Evolutionary conservation across 1,284 basidiomycete genomes (phyloP).

Genomic region (Trichosporon sp.): DNA sequence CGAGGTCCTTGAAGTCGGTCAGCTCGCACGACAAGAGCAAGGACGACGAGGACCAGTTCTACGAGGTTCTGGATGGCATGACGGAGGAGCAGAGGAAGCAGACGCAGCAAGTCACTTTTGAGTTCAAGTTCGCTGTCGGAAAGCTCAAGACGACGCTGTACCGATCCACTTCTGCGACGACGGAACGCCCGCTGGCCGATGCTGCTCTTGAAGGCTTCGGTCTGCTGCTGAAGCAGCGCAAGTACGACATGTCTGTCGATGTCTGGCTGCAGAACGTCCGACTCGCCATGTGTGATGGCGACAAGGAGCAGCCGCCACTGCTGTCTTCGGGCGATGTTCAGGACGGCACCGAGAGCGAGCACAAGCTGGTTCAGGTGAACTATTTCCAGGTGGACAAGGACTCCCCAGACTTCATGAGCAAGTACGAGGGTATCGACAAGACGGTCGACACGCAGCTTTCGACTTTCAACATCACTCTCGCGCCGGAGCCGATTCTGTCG

Average conservation of each 20-base stretch:
- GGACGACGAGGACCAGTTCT: slow-evolving; percentile 58
- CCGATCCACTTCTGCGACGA: slow-evolving; percentile 52
- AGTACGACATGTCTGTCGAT: slow-evolving; percentile 84
- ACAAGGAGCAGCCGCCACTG: slow-evolving; percentile 60
- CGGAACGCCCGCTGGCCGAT: slow-evolving; percentile 60
- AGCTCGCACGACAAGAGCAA: slow-evolving; percentile 47
- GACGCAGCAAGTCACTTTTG: slow-evolving; percentile 77
- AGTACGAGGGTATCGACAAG: slow-evolving; percentile 85
- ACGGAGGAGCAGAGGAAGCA: slow-evolving; percentile 52
- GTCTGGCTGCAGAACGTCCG: slow-evolving; percentile 67
- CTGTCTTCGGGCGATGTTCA: slow-evolving; percentile 65
- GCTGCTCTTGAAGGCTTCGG: slow-evolving; percentile 77
- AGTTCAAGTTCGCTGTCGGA: slow-evolving; percentile 86
- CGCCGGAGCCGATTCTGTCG: slow-evolving; percentile 84
- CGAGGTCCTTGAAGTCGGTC: slow-evolving; percentile 24
- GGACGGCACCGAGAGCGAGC: slow-evolving; percentile 51
- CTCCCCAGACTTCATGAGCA: slow-evolving; percentile 79
- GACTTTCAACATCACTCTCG: slow-evolving; percentile 84
- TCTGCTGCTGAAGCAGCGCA: slow-evolving; percentile 66
- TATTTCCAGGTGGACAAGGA: slow-evolving; percentile 78
- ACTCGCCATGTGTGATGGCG: slow-evolving; percentile 58
- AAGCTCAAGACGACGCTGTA: slow-evolving; percentile 77
- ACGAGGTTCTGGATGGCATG: slow-evolving; percentile 66
- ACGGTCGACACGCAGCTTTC: slow-evolving; percentile 83
- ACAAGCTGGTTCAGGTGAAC: slow-evolving; percentile 72